Evolutionary conservation across 768 basidiomycete genomes (phyloP), one percentile per base, ranked within the genome.

Genomic region (Trametopsis cervina): DNA sequence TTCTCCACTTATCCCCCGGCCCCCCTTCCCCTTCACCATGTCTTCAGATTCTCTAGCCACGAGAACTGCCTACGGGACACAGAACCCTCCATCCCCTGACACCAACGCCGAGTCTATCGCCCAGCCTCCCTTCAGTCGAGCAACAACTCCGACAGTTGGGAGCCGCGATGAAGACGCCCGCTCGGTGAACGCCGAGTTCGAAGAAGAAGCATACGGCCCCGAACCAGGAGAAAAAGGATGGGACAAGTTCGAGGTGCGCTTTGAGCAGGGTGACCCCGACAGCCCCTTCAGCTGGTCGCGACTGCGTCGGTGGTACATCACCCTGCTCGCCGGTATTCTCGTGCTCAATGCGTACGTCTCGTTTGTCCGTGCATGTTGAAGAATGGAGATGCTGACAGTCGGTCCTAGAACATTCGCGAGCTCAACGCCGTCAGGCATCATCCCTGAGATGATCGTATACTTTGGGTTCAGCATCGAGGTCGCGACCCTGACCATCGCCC

Each of bases 391-490:
- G n/a, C 75, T 76, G 63, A 58, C 78, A 40, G 21, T 13, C 7
- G 38, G 51, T 33, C 17, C 15, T 43, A 45, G 81, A 18, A 82
- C 81, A 1, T 83, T 81, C 57, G 73, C 83, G 13, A 81, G 80
- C 53, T 74, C 80, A 13, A 76, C 77, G 0, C 78, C 81, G 1
- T 68, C 77, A 22, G 72, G 75, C 4, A 67, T 80, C 47, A 63
- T 75, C 24, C 60, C 63, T 1, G 57, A 69, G 15, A 57, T 85
- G 29, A 68, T 67, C 52, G 47, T 68, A 6, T 61, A 76, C 26
- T 81, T 81, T 51, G 53, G 65, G 9, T 69, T 83, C 57, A 71
- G 74, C 4, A 17, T 64, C 24, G 79, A 76, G 57, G 69, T 80
- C 21, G 78, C 67, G 4, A 72, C 69, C 7, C 68, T 84, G 40